Conservation (phyloP, 2,329 filamentous ascomycete genomes). For the Colletotrichum brevisporum region DNA sequence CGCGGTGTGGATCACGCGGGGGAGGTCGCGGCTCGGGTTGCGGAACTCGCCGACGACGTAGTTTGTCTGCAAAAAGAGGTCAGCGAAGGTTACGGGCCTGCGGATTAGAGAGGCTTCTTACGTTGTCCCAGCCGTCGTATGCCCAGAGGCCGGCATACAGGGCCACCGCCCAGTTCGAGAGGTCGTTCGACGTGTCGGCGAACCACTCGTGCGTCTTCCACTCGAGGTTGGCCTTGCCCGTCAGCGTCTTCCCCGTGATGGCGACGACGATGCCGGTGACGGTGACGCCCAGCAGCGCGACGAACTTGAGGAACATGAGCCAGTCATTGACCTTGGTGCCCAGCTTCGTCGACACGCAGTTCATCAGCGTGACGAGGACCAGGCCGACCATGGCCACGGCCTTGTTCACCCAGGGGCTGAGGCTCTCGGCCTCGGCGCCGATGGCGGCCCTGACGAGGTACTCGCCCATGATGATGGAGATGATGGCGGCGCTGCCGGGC, state of each 20-base stretch:
- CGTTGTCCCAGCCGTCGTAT: slow-evolving; percentile 99
- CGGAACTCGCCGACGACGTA: slow-evolving; percentile 98
- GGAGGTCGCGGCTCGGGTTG: slow-evolving; percentile 89
- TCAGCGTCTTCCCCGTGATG: slow-evolving; percentile 83
- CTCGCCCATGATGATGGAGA: slow-evolving; percentile 97
- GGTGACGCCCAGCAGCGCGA: slow-evolving; percentile 88
- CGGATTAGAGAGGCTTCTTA: slow-evolving; percentile 61
- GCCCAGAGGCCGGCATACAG: slow-evolving; percentile 97
- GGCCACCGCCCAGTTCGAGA: slow-evolving; percentile 92
- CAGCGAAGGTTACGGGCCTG: slow-evolving; percentile 26
- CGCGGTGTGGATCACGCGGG: slow-evolving; percentile 94
- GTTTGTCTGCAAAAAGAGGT: slow-evolving; percentile 76
- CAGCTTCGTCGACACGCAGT: slow-evolving; percentile 90
- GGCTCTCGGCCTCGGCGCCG: slow-evolving; percentile 85
- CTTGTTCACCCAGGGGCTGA: slow-evolving; percentile 93
- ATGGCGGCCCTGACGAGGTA: slow-evolving; percentile 92
- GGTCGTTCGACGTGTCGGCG: slow-evolving; percentile 82
- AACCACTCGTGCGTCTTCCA: slow-evolving; percentile 95
- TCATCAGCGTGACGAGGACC: slow-evolving; percentile 83
- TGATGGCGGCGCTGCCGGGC: slow-evolving; percentile 92
- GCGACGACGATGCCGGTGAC: slow-evolving; percentile 92
- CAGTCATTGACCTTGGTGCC: slow-evolving; percentile 90
- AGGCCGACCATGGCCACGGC: slow-evolving; percentile 84
- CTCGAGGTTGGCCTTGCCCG: slow-evolving; percentile 81
- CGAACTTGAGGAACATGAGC: slow-evolving; percentile 98